phyloP scores from a whole-genome alignment of 768 basidiomycete species.

The Leucocoprinus leucothites region DNA sequence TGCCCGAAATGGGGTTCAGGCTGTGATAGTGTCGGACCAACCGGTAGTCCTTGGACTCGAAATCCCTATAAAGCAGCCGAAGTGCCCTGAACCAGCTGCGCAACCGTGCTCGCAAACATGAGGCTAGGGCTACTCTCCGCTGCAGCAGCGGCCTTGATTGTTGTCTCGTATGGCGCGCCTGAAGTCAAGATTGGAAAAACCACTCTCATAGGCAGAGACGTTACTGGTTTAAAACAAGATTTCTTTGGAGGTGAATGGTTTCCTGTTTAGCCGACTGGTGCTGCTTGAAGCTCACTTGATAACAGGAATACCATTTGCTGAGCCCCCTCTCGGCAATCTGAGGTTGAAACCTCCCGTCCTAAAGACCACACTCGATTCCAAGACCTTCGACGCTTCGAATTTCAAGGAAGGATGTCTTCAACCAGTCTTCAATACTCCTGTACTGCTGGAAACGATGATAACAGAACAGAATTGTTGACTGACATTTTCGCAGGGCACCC shows the following conservation, averaged over 20 bases:
- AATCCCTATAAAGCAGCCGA: no score
- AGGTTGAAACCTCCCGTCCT: constrained; percentile 45
- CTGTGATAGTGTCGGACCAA: no score
- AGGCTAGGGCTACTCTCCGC: constrained; percentile 2
- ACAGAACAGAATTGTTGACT: not conserved
- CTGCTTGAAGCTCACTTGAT: constrained; percentile 5
- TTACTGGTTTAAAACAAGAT: constrained; percentile 32
- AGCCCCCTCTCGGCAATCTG: constrained; percentile 47
- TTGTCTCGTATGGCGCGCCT: constrained; percentile 21
- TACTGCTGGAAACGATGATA: not conserved
- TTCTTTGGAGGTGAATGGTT: constrained; percentile 44
- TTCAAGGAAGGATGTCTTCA: constrained; percentile 51
- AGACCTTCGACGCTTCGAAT: constrained; percentile 41
- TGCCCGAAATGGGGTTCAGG: no score
- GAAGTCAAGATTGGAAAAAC: constrained; percentile 37
- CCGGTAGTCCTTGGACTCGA: no score
- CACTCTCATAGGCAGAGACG: constrained; percentile 32
- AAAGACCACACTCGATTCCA: constrained; percentile 31
- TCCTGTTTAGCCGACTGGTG: not conserved
- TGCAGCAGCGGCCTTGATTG: constrained; percentile 4
- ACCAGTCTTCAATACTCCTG: constrained; percentile 21
- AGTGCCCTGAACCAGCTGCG: not conserved
- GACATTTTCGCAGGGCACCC: constrained; percentile 24
- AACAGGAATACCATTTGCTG: constrained; percentile 52
- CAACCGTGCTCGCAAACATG: not conserved